These are phyloP conservation scores for Lipomyces yamadae DNA, from an alignment of 805 yeast species.

Conservation along the genomic window DNA sequence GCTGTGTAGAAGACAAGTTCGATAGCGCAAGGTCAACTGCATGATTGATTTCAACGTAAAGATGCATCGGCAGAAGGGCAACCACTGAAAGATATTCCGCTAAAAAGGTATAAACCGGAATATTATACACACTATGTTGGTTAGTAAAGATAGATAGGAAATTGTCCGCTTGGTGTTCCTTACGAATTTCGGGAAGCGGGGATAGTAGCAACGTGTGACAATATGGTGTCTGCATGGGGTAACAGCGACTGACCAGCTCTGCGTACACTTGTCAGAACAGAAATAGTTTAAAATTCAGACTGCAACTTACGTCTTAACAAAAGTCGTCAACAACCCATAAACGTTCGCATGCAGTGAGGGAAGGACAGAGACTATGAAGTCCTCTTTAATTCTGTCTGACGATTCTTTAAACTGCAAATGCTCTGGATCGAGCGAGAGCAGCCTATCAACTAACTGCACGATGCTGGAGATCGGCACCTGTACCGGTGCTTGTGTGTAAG, in stretches of 20 bases:
- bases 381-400: constrained; percentile 24
- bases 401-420: constrained; percentile 16
- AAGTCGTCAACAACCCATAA: constrained; percentile 21
- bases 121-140: constrained; percentile 5
- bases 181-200: constrained; percentile 5
- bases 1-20: constrained; percentile 13
- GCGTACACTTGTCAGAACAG: background rate
- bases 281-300: background rate
- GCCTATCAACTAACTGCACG: constrained; percentile 14
- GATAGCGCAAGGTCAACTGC: constrained; percentile 23
- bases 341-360: constrained; percentile 30
- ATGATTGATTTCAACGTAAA: constrained; percentile 19
- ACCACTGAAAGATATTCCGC: constrained; percentile 9
- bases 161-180: background rate
- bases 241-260: constrained; percentile 19
- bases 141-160: background rate
- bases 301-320: constrained; percentile 6
- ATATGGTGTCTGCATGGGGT: constrained; percentile 15
- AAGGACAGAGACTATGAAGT: constrained; percentile 17
- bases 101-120: constrained; percentile 28
- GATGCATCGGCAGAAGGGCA: constrained; percentile 14
- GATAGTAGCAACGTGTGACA: constrained; percentile 16
- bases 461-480: constrained; percentile 26
- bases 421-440: constrained; percentile 14
- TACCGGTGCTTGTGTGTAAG: constrained; percentile 13